These are phyloP conservation scores for Saccharomycopsis amapae DNA, from an alignment of 805 yeast genomes.

Conservation along the genomic window DNA sequence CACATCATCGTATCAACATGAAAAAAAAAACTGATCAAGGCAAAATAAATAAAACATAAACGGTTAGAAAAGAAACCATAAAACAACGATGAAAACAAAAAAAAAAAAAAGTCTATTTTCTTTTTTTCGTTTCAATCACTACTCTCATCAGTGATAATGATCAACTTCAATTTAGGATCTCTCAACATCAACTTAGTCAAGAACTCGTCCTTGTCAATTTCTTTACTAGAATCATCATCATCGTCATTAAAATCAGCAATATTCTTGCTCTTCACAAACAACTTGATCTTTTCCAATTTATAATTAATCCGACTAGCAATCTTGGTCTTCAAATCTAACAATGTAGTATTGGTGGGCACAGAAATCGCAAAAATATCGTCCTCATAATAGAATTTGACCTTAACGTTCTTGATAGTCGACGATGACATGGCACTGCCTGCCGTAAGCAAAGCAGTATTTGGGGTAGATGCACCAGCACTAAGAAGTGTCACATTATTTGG, in stretches of 20 bases:
- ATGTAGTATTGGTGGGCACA: constrained; percentile 41
- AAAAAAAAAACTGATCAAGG: constrained; percentile 1
- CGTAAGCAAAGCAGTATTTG: too few species aligned
- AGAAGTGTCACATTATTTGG: background rate
- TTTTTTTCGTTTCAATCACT: constrained; percentile 31
- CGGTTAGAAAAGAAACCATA: too few species aligned
- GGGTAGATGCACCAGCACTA: background rate
- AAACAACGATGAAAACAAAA: background rate
- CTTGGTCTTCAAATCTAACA: constrained; percentile 44
- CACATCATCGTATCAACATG: too few species aligned
- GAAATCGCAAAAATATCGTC: constrained; percentile 76
- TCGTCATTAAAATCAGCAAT: constrained; percentile 24
- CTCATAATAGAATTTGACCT: constrained; percentile 68
- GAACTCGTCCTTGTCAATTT: constrained; percentile 18
- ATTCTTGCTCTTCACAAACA: constrained; percentile 30
- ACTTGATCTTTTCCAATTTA: constrained; percentile 27
- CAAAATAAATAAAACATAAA: background rate
- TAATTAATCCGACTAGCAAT: constrained; percentile 44
- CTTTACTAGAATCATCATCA: constrained; percentile 30
- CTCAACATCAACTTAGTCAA: constrained; percentile 15
- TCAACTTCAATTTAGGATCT: constrained; percentile 30
- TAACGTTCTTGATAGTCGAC: constrained; percentile 41
- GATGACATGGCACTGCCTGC: too few species aligned
- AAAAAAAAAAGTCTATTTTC: background rate
- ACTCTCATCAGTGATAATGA: constrained; percentile 29